Evolutionary conservation across 2,329 filamentous ascomycete species (phyloP), one percentile per base, ranked within the genome.

Genomic region (Escovopsis sp.): DNA sequence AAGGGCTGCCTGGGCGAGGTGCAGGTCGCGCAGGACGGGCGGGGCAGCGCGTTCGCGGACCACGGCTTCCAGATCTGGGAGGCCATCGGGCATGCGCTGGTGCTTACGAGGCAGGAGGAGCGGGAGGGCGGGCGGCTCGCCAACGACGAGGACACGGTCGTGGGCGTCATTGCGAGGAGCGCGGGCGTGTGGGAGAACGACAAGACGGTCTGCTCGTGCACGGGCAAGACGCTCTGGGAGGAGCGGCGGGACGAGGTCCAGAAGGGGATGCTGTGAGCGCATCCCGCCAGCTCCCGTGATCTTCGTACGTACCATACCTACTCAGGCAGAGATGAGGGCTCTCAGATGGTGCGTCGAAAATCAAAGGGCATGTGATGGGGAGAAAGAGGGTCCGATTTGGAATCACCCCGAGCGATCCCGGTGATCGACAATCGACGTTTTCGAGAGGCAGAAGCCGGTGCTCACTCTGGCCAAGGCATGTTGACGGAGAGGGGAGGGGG

Each of bases 151-250:
- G 77, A 93, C 59, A 94, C 87, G 18, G 68, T 95, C 40, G 85
- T 94, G 2, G 91, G 91, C 8, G 88, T 98, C 41, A 85, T 98
- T 64, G 91, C 91, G 39, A 73, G 91, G 57, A 95, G 88, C 61
- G 89, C 91, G 12, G 91, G 91, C n/a, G 82, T 94, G 47, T 98
- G 91, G 91, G 89, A 95, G 61, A 94, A 98, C 55, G 86, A 95
- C 59, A 98, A 96, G 73, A 94, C 85, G 38, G 89, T 98, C 6
- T 98, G 91, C 61, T 94, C 87, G 39, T 98, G 91, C 63, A 94
- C 87, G 33, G 91, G 91, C 4, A 96, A 96, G 76, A 96, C 88
- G 44, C 76, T 98, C 10, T 98, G 91, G 91, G 84, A 98, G 63
- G 91, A 98, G 70, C 77, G 91, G 53, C 80, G 81, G 63, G 88